A percentile compares a stretch with the other conserved stretches of the same genome.
These are phyloP conservation scores for Mrakia frigida DNA, from an alignment of 768 basidiomycete species.

Conservation along the genomic window DNA sequence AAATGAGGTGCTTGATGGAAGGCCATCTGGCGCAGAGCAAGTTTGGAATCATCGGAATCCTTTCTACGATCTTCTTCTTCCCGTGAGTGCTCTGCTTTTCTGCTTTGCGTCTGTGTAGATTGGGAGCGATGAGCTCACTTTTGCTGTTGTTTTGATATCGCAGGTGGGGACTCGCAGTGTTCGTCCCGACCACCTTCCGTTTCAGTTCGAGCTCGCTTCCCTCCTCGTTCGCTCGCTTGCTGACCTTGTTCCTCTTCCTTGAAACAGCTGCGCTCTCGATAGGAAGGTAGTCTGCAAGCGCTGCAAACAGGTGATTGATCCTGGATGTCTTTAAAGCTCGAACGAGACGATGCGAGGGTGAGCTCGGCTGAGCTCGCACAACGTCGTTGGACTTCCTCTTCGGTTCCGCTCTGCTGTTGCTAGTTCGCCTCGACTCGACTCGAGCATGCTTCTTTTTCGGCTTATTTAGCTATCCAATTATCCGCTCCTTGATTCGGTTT, in stretches of 20 bases:
- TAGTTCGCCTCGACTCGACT: too few relatives aligned
- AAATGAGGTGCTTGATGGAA: not conserved
- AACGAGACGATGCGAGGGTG: too few relatives aligned
- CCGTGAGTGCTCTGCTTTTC: not conserved
- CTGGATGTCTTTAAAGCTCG: not conserved
- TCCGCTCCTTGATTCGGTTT: too few relatives aligned
- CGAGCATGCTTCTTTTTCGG: too few relatives aligned
- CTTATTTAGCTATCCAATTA: too few relatives aligned
- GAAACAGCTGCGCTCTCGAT: not conserved
- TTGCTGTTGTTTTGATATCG: not conserved
- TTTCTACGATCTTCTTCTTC: not conserved
- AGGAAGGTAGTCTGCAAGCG: constrained; percentile 11
- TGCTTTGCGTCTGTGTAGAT: fast-evolving
- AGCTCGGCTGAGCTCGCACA: not conserved
- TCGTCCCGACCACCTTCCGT: not conserved
- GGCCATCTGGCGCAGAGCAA: not conserved
- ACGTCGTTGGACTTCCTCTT: too few relatives aligned
- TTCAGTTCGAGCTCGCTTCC: not conserved
- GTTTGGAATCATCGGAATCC: not conserved
- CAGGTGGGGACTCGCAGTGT: constrained; percentile 14
- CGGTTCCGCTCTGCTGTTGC: too few relatives aligned
- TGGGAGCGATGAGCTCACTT: not conserved
- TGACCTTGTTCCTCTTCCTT: not conserved
- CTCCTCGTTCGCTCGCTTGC: not conserved
- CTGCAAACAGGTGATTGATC: not conserved